These are phyloP conservation scores for Suillus ampliporus DNA, from an alignment of 768 basidiomycete species.

Conservation along the genomic window DNA sequence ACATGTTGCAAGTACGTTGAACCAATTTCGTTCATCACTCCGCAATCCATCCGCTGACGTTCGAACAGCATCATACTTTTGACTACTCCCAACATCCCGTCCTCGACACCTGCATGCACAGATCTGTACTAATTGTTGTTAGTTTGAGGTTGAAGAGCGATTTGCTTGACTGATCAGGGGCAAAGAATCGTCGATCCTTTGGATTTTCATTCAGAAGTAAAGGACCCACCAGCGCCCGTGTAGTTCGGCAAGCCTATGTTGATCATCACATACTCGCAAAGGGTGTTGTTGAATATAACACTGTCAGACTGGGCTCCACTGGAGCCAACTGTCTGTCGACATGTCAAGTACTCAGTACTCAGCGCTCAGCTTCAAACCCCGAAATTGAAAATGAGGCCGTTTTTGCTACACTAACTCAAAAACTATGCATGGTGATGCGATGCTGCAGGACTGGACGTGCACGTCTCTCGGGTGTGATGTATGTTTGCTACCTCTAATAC, in stretches of 20 bases:
- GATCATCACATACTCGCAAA: background rate
- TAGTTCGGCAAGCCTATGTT: background rate
- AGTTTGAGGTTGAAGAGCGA: background rate
- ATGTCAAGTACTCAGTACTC: too few species aligned
- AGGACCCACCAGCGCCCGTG: background rate
- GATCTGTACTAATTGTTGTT: background rate
- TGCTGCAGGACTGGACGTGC: too few species aligned
- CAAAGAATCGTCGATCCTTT: background rate
- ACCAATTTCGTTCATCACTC: background rate
- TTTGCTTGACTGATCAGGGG: background rate
- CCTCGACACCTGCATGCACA: constrained; percentile 57
- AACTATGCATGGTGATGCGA: too few species aligned
- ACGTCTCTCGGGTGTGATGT: too few species aligned
- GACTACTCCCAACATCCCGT: constrained; percentile 68
- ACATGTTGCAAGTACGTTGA: too few species aligned
- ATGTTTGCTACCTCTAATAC: too few species aligned
- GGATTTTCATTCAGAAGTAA: background rate
- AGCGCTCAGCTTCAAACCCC: too few species aligned
- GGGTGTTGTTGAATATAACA: background rate
- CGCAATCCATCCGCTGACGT: constrained; percentile 32
- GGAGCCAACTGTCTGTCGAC: background rate
- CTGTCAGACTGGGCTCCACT: background rate
- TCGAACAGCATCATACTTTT: constrained; percentile 84
- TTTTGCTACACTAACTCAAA: too few species aligned
- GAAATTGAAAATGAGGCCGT: too few species aligned